Evolutionary conservation across 805 yeast genomes (phyloP).

Genomic region (Cephaloascus albidus): DNA sequence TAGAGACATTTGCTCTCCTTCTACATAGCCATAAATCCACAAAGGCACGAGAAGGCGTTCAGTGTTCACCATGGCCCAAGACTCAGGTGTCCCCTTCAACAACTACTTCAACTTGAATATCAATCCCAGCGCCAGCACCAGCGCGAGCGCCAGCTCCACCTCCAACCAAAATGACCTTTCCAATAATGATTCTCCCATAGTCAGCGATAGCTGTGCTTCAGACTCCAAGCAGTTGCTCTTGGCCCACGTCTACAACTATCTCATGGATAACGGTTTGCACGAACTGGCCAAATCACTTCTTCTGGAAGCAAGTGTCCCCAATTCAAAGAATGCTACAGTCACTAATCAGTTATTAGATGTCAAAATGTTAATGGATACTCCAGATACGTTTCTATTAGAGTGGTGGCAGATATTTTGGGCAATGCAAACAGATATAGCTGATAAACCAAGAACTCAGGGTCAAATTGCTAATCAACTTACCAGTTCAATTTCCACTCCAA

Average conservation of each 20-base stretch:
- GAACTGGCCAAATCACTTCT: constrained; percentile 42
- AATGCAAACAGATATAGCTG: constrained; percentile 29
- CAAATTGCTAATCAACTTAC: background rate
- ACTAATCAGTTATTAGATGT: constrained; percentile 15
- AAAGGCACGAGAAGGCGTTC: too few species aligned
- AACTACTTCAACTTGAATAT: background rate
- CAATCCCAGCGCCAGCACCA: background rate
- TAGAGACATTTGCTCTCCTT: too few species aligned
- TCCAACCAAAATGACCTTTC: background rate
- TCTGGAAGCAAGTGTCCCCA: constrained; percentile 34
- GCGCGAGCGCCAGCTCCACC: background rate
- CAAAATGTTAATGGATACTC: constrained; percentile 30
- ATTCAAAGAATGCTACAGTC: constrained; percentile 3
- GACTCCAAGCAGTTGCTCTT: constrained; percentile 40
- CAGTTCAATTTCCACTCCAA: background rate
- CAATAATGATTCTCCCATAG: background rate
- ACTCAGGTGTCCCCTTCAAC: too few species aligned
- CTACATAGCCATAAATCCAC: too few species aligned
- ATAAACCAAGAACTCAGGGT: background rate
- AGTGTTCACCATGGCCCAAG: too few species aligned
- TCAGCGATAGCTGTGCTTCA: constrained; percentile 30
- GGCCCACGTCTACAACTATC: constrained; percentile 43
- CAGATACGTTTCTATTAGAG: constrained; percentile 40
- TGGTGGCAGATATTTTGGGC: constrained; percentile 51
- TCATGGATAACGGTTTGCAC: constrained; percentile 34